These are phyloP conservation scores for Chalciporus piperatoides DNA, from an alignment of 1,284 basidiomycete species.

Conservation along the genomic window DNA sequence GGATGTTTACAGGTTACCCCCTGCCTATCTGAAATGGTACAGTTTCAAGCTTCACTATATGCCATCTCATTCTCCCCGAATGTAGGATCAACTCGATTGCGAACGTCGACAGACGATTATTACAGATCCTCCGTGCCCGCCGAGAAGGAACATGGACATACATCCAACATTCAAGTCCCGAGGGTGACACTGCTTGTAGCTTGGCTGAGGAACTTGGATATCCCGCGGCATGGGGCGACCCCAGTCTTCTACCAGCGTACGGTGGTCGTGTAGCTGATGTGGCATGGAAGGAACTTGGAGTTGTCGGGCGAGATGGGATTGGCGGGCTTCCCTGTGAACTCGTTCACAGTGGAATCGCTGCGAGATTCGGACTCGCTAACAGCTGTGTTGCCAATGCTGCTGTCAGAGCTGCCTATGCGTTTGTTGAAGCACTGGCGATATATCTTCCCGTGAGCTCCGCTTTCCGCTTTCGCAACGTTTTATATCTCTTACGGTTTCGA, in stretches of 20 bases:
- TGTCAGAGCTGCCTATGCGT: conserved; percentile 52
- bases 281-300: conserved; percentile 53
- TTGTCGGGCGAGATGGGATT: conserved; percentile 46
- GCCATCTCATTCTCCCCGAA: not conserved
- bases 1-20: conserved; percentile 51
- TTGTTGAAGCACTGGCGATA: conserved; percentile 57
- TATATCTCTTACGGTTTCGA: not conserved
- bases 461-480: not conserved
- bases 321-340: conserved; percentile 74
- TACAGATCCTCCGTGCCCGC: conserved; percentile 50
- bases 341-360: conserved; percentile 55
- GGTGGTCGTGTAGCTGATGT: conserved; percentile 50
- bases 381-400: conserved; percentile 59
- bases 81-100: conserved; percentile 64
- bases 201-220: conserved; percentile 55
- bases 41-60: not conserved
- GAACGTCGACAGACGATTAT: conserved; percentile 57
- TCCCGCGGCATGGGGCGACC: conserved; percentile 61
- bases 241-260: conserved; percentile 51
- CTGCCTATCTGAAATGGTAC: conserved; percentile 68
- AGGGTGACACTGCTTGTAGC: conserved; percentile 39
- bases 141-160: conserved; percentile 60
- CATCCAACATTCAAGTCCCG: conserved; percentile 35
- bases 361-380: conserved; percentile 42
- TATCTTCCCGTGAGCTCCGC: conserved; percentile 58